These are phyloP conservation scores for Gossypium aridum DNA, from an alignment of 441 rosid species.

Conservation along the genomic window DNA sequence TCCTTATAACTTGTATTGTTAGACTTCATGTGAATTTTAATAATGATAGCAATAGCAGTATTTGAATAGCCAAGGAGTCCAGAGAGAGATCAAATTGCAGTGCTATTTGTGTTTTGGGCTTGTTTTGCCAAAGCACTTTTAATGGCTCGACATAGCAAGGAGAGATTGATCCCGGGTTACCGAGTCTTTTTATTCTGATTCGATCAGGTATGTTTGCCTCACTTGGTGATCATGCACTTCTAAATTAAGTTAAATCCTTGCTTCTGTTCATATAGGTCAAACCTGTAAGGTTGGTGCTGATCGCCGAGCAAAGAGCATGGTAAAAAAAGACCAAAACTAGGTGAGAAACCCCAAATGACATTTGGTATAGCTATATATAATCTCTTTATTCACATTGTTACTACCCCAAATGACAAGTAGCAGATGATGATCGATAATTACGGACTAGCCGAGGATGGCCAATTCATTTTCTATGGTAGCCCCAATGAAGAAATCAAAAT, in stretches of 20 bases:
- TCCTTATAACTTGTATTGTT: background rate
- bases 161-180: background rate
- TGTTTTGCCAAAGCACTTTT: background rate
- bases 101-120: background rate
- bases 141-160: background rate
- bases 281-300: too few species aligned
- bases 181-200: background rate
- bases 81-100: background rate
- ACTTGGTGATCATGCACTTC: background rate
- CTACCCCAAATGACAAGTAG: too few species aligned
- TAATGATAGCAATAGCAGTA: background rate
- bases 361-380: too few species aligned
- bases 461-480: too few species aligned
- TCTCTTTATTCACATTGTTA: too few species aligned
- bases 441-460: too few species aligned
- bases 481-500: too few species aligned
- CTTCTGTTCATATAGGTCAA: too few species aligned
- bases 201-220: background rate
- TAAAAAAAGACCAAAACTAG: too few species aligned
- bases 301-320: too few species aligned
- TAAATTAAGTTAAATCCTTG: background rate
- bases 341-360: too few species aligned
- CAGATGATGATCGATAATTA: too few species aligned
- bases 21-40: background rate
- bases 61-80: background rate